phyloP scores from a whole-genome alignment of 2,329 filamentous ascomycete species.

The Penicillium sp. region DNA sequence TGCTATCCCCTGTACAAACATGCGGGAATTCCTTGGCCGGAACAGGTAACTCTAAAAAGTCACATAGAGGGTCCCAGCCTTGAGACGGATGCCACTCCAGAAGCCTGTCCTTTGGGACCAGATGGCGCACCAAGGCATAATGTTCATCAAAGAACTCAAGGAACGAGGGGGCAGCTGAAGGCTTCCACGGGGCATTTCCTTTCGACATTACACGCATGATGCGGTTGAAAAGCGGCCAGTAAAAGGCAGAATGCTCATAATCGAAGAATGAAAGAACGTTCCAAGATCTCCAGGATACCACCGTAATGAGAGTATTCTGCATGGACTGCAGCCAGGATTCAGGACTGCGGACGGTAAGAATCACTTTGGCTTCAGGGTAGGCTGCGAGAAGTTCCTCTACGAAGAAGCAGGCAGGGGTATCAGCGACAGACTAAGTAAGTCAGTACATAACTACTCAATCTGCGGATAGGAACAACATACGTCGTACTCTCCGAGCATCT shows the following conservation, averaged over 20 bases:
- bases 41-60: conserved; percentile 38
- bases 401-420: conserved; percentile 35
- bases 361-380: conserved; percentile 39
- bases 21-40: conserved; percentile 33
- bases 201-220: conserved; percentile 18
- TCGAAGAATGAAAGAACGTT: conserved; percentile 14
- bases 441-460: too few relatives aligned
- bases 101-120: conserved; percentile 23
- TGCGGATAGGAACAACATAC: background rate
- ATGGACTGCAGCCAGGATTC: conserved; percentile 27
- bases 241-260: conserved; percentile 1
- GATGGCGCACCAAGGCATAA: conserved; percentile 18
- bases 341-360: conserved; percentile 31
- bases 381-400: conserved; percentile 33
- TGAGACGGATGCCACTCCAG: conserved; percentile 34
- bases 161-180: conserved; percentile 10
- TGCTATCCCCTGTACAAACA: too few relatives aligned
- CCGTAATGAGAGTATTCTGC: conserved; percentile 7
- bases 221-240: too few relatives aligned
- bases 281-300: conserved; percentile 4
- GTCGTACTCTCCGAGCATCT: conserved; percentile 26
- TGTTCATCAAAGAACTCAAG: conserved; percentile 18
- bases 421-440: conserved; percentile 16
- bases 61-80: conserved; percentile 46
- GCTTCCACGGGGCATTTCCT: conserved; percentile 9